Evolutionary conservation across 2,329 filamentous ascomycete genomes (phyloP).

Genomic region (Aphanoascus verrucosus): DNA sequence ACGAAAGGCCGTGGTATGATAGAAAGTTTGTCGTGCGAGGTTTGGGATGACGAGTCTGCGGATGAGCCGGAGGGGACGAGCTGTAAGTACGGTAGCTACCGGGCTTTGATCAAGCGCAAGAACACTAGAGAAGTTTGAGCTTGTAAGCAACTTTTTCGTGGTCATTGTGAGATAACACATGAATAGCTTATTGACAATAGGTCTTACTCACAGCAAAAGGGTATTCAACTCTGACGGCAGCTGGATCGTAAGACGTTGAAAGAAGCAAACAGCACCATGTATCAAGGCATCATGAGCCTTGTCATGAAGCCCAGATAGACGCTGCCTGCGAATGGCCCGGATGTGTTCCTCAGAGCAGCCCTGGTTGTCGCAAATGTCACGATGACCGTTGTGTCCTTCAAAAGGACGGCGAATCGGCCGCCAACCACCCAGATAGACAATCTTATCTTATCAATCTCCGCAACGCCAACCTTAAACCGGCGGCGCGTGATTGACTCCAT

Average conservation of each 20-base stretch:
- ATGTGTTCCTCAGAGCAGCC: too few relatives aligned
- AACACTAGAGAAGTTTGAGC: neutral
- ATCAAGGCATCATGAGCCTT: too few relatives aligned
- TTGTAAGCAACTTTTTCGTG: neutral
- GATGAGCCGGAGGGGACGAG: neutral
- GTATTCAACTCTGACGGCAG: neutral
- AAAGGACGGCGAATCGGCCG: neutral
- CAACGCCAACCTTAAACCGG: neutral
- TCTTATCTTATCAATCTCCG: slow-evolving; percentile 22
- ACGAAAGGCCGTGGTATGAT: too few relatives aligned
- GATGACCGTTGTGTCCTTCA: neutral
- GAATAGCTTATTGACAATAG: neutral
- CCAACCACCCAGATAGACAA: slow-evolving; percentile 2
- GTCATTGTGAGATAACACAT: neutral
- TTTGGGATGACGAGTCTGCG: neutral
- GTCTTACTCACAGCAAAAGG: neutral
- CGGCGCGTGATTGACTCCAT: neutral
- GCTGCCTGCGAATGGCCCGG: too few relatives aligned
- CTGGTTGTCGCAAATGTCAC: neutral
- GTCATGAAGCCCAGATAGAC: neutral
- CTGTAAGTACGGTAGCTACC: neutral
- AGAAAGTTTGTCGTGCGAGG: neutral
- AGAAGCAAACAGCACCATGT: neutral
- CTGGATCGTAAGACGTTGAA: neutral
- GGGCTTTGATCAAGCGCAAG: neutral